Evolutionary conservation across 1,139 yeast species (phyloP).

Genomic region (Hyphopichia burtonii): DNA sequence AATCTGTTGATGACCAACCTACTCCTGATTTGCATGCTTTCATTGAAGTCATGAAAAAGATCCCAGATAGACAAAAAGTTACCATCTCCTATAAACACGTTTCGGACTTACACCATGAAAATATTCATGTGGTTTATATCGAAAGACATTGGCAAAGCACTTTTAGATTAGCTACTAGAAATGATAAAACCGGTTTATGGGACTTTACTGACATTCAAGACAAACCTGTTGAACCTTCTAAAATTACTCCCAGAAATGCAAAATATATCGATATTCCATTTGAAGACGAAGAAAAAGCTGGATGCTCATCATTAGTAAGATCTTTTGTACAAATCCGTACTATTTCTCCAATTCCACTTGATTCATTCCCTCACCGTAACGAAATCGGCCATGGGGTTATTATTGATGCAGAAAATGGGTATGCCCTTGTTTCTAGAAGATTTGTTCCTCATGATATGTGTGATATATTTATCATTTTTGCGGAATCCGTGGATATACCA

Average conservation of each 20-base stretch:
- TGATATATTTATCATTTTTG: constrained; percentile 76
- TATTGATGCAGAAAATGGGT: constrained; percentile 76
- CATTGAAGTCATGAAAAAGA: constrained; percentile 69
- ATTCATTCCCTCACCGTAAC: constrained; percentile 65
- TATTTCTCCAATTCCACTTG: constrained; percentile 66
- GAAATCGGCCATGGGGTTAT: constrained; percentile 75
- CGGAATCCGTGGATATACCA: constrained; percentile 81
- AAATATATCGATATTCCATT: constrained; percentile 70
- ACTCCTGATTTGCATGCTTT: constrained; percentile 74
- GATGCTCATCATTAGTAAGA: constrained; percentile 50
- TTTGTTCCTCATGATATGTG: constrained; percentile 83
- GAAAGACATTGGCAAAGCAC: constrained; percentile 86
- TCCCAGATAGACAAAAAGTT: constrained; percentile 77
- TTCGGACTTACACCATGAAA: constrained; percentile 74
- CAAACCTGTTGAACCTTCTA: constrained; percentile 53
- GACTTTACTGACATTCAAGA: constrained; percentile 72
- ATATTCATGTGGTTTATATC: constrained; percentile 60
- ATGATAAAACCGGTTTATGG: constrained; percentile 86
- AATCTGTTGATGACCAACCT: constrained; percentile 71
- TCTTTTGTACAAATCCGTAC: constrained; percentile 69
- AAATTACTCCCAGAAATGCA: constrained; percentile 55
- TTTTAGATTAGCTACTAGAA: constrained; percentile 71
- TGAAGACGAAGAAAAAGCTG: constrained; percentile 43
- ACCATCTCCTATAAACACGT: constrained; percentile 75
- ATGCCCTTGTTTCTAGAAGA: constrained; percentile 74